Evolutionary conservation across 805 yeast genomes (phyloP).

Genomic region (Schwanniomyces sp.): DNA sequence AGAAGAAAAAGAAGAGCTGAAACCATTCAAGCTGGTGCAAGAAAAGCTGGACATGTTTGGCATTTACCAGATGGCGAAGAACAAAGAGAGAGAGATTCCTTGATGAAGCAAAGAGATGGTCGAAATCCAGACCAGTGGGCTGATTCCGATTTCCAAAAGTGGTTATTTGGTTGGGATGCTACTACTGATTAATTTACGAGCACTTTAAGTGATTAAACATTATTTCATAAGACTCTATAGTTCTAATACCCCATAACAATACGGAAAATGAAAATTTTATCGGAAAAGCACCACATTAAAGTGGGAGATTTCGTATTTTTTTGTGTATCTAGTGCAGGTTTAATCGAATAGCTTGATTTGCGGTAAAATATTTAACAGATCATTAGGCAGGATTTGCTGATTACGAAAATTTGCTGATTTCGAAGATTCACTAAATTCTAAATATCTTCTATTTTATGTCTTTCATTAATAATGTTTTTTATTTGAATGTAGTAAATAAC

Average conservation of each 20-base stretch:
- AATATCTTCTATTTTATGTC: too few relatives aligned
- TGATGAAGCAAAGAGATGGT: conserved; percentile 7
- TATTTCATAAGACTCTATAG: background rate
- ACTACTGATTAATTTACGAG: conserved; percentile 3
- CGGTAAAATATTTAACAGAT: background rate
- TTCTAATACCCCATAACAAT: too few relatives aligned
- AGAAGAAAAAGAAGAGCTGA: conserved; percentile 21
- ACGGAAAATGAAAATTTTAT: too few relatives aligned
- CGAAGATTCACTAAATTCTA: too few relatives aligned
- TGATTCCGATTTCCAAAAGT: conserved; percentile 23
- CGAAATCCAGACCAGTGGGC: conserved; percentile 24
- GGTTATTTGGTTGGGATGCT: conserved; percentile 24
- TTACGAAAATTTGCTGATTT: too few relatives aligned
- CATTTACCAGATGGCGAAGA: conserved; percentile 26
- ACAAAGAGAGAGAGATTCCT: conserved; percentile 21
- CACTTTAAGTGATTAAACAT: background rate
- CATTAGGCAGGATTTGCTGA: background rate
- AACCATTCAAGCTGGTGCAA: conserved; percentile 20
- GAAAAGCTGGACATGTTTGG: conserved; percentile 16
- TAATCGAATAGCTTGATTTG: too few relatives aligned
- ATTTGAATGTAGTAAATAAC: too few relatives aligned
- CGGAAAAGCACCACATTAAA: too few relatives aligned
- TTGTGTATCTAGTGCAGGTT: too few relatives aligned
- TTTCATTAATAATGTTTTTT: too few relatives aligned
- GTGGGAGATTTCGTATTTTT: too few relatives aligned